Percentiles rank a stretch among this genome's conserved stretches.
phyloP scores from a whole-genome alignment of 352 stramenopile genomes.

The Pythium plurisporium region DNA sequence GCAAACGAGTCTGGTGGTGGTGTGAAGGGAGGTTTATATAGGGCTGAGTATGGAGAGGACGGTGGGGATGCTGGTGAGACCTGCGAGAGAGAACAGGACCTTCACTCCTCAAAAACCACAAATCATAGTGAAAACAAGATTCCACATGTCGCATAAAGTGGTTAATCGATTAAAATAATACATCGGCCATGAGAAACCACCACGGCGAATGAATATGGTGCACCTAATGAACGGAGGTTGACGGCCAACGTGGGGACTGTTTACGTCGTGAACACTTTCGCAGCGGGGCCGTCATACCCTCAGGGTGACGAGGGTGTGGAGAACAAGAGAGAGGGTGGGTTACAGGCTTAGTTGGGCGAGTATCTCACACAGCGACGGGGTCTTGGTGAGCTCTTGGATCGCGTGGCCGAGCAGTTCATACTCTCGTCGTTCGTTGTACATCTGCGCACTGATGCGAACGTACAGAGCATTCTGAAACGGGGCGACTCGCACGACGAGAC shows the following conservation, averaged over 20 bases:
- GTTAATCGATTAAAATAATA: slow-evolving; percentile 8
- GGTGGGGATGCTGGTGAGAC: background rate
- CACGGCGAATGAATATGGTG: background rate
- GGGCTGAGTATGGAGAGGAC: slow-evolving; percentile 6
- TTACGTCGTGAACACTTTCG: too few species aligned
- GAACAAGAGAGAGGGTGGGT: slow-evolving; percentile 4
- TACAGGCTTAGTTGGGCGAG: slow-evolving; percentile 63
- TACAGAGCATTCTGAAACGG: slow-evolving; percentile 69
- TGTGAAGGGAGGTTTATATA: background rate
- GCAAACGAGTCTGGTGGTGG: background rate
- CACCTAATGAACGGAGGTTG: too few species aligned
- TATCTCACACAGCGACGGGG: slow-evolving; percentile 55
- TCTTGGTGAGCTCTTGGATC: slow-evolving; percentile 73
- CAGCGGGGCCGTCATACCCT: too few species aligned
- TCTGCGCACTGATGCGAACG: slow-evolving; percentile 79
- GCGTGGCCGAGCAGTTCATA: slow-evolving; percentile 69
- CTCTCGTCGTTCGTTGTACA: slow-evolving; percentile 81
- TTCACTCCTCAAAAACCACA: slow-evolving; percentile 14
- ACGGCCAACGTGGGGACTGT: too few species aligned
- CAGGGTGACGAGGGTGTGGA: too few species aligned
- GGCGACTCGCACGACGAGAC: slow-evolving; percentile 61
- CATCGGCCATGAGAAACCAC: background rate
- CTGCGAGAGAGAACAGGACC: background rate
- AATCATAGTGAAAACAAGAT: background rate
- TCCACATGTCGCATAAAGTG: slow-evolving; percentile 14